These are phyloP conservation scores for Pichia cabralensis DNA, from an alignment of 805 yeast genomes.

Conservation along the genomic window DNA sequence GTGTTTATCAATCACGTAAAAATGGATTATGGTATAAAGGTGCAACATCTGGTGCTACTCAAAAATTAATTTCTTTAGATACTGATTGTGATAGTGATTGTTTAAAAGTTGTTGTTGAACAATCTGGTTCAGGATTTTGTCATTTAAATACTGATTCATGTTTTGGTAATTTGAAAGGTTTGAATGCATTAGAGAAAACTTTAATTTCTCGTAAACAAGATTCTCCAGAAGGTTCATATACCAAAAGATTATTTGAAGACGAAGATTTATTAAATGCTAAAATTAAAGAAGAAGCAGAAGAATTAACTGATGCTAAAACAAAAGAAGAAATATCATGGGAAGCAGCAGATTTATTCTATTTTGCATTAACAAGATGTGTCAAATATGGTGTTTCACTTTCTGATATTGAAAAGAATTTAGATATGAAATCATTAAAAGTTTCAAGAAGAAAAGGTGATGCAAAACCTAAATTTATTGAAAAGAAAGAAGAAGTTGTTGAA, in stretches of 20 bases:
- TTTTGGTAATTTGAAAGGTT: constrained; percentile 63
- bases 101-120: constrained; percentile 76
- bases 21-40: constrained; percentile 96
- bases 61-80: constrained; percentile 54
- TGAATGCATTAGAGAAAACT: constrained; percentile 57
- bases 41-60: constrained; percentile 92
- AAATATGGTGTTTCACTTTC: constrained; percentile 68
- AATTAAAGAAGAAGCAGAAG: constrained; percentile 94
- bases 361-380: constrained; percentile 43
- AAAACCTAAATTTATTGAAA: constrained; percentile 56
- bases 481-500: constrained; percentile 8
- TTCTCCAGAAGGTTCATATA: constrained; percentile 94
- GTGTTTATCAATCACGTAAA: constrained; percentile 90
- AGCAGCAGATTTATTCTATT: constrained; percentile 78
- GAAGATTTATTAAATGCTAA: constrained; percentile 68
- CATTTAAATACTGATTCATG: constrained; percentile 78
- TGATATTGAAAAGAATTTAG: constrained; percentile 79
- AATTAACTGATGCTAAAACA: constrained; percentile 71
- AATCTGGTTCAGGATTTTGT: constrained; percentile 84
- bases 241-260: constrained; percentile 79
- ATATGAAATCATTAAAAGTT: constrained; percentile 74
- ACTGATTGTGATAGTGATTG: constrained; percentile 92
- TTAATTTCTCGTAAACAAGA: constrained; percentile 47
- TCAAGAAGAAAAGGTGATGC: constrained; percentile 96
- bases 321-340: constrained; percentile 83